Conservation (phyloP, 2,329 filamentous ascomycete genomes). For the Leptographium lundbergii region DNA sequence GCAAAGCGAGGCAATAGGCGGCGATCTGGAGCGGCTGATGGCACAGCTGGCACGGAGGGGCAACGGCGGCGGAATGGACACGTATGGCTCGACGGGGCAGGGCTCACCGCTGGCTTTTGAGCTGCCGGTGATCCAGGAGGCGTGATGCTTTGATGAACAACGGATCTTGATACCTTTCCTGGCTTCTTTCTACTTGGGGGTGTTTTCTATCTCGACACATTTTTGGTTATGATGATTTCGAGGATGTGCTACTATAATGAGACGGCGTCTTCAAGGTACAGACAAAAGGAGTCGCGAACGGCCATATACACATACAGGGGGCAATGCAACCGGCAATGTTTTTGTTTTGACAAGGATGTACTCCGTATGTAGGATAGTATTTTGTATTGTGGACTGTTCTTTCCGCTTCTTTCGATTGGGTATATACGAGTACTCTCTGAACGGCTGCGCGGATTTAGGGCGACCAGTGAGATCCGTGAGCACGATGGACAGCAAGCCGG, state of each 20-base stretch:
- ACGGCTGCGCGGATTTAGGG: too few relatives aligned
- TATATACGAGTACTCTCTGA: too few relatives aligned
- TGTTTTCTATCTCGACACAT: background rate
- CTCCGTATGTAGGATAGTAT: background rate
- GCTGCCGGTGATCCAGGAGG: constrained; percentile 6
- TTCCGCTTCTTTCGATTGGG: background rate
- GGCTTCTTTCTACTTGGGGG: background rate
- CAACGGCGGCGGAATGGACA: background rate
- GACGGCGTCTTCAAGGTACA: background rate
- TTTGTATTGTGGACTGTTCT: background rate
- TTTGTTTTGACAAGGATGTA: background rate
- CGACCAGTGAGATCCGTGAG: too few relatives aligned
- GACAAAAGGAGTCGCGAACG: background rate
- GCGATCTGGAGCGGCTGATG: constrained; percentile 30
- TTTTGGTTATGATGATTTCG: background rate
- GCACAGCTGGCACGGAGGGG: constrained; percentile 12
- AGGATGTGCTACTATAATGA: background rate
- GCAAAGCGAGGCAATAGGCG: constrained; percentile 24
- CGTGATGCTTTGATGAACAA: background rate
- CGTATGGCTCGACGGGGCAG: background rate
- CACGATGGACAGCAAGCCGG: too few relatives aligned
- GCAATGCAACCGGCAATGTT: background rate
- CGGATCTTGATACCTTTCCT: too few relatives aligned
- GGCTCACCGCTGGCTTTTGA: background rate
- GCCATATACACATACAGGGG: background rate